These are phyloP conservation scores for Artemisia argyi DNA, from an alignment of 129 eudicot genomes.

Conservation along the genomic window DNA sequence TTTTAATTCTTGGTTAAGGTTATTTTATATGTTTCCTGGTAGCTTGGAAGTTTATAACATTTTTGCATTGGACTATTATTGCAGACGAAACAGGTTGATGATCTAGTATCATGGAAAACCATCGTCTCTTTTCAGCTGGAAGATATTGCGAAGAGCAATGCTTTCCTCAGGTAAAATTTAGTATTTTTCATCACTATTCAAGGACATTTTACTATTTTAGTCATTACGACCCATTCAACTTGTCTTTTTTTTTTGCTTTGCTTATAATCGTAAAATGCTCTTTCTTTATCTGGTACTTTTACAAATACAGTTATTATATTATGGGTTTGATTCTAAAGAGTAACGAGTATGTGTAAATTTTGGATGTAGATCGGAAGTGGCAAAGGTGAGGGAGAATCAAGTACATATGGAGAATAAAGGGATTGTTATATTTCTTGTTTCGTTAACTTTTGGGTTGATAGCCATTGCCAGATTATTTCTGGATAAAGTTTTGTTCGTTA, in stretches of 20 bases:
- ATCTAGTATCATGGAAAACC: constrained; percentile 81
- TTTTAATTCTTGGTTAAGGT: too few species aligned
- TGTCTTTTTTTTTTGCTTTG: not conserved
- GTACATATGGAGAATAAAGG: constrained; percentile 95
- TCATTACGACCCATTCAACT: not conserved
- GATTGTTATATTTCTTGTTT: constrained; percentile 67
- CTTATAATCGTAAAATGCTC: not conserved
- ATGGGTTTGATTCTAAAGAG: not conserved
- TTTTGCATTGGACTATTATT: constrained; percentile 11
- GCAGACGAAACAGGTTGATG: constrained; percentile 75
- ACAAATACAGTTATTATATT: too few species aligned
- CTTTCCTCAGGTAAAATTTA: constrained; percentile 67
- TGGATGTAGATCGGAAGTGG: constrained; percentile 74
- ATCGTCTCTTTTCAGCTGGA: constrained; percentile 68
- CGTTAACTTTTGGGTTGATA: constrained; percentile 61
- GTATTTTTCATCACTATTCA: not conserved
- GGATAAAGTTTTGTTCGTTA: constrained; percentile 51
- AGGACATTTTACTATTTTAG: not conserved
- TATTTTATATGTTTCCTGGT: not conserved
- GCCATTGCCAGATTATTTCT: constrained; percentile 59
- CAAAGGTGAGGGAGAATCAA: constrained; percentile 63
- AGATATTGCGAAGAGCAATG: constrained; percentile 54
- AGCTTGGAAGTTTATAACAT: constrained; percentile 1
- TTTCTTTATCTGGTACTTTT: not conserved
- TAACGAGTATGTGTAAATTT: not conserved